Evolutionary conservation across 2,329 filamentous ascomycete genomes (phyloP).

Genomic region (Dryadomyces quercivorus): DNA sequence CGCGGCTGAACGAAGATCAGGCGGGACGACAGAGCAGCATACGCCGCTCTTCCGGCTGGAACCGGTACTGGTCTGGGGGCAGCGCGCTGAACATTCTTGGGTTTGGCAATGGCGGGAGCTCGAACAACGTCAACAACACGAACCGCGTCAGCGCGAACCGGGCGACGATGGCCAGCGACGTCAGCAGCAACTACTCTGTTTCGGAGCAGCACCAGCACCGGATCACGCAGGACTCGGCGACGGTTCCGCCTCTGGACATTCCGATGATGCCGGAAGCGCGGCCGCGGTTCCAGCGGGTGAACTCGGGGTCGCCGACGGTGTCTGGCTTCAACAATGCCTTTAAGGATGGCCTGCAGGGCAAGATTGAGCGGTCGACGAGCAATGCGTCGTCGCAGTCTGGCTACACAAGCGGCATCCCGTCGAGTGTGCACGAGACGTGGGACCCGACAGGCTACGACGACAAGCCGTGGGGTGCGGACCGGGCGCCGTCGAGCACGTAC

Average conservation of each 20-base stretch:
- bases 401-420: slow-evolving; percentile 54
- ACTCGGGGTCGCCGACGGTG: slow-evolving; percentile 58
- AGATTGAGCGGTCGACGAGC: slow-evolving; percentile 46
- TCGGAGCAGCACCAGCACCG: slow-evolving; percentile 22
- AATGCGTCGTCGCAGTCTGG: slow-evolving; percentile 34
- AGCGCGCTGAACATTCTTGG: slow-evolving; percentile 55
- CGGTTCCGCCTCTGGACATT: slow-evolving; percentile 56
- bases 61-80: slow-evolving; percentile 64
- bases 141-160: slow-evolving; percentile 23
- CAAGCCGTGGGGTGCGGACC: slow-evolving; percentile 36
- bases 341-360: slow-evolving; percentile 46
- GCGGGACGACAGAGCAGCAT: slow-evolving; percentile 26
- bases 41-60: slow-evolving; percentile 62
- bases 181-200: slow-evolving; percentile 44
- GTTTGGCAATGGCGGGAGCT: slow-evolving; percentile 30
- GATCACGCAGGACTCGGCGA: slow-evolving; percentile 53
- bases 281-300: slow-evolving; percentile 52
- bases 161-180: slow-evolving; percentile 40
- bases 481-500: slow-evolving; percentile 40
- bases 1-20: slow-evolving; percentile 17
- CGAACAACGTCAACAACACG: slow-evolving; percentile 5
- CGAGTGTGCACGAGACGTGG: slow-evolving; percentile 48
- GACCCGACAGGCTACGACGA: slow-evolving; percentile 29
- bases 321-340: slow-evolving; percentile 40
- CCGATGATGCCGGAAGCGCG: slow-evolving; percentile 37